phyloP scores from a whole-genome alignment of 257 asterid species.

The Nicotiana paniculata region DNA sequence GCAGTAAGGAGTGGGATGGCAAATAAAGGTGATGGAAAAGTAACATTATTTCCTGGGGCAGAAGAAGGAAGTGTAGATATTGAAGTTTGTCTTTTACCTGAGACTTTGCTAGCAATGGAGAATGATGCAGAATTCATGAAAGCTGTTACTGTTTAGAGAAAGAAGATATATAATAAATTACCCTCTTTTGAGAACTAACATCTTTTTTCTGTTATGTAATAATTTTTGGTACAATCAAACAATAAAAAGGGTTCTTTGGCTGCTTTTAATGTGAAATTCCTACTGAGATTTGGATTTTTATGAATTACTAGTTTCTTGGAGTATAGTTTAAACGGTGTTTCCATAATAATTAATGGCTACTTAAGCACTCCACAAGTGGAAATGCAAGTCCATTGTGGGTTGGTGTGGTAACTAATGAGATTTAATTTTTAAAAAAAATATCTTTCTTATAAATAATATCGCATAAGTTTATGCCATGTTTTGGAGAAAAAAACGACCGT shows the following conservation, averaged over 20 bases:
- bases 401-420: background rate
- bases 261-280: background rate
- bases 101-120: slow-evolving; percentile 25
- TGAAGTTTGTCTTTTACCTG: slow-evolving; percentile 29
- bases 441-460: too few species aligned
- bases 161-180: background rate
- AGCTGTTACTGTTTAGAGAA: background rate
- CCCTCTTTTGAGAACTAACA: background rate
- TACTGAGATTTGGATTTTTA: too few species aligned
- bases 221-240: background rate
- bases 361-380: too few species aligned
- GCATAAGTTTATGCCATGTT: too few species aligned
- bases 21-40: slow-evolving; percentile 31
- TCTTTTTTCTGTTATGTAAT: background rate
- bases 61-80: slow-evolving; percentile 49
- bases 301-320: too few species aligned
- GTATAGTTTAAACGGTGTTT: too few species aligned
- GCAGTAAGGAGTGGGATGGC: slow-evolving; percentile 44
- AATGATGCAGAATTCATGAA: slow-evolving; percentile 40
- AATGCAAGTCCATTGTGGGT: too few species aligned
- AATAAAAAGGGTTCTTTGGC: background rate
- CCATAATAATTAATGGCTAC: too few species aligned
- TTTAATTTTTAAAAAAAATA: too few species aligned
- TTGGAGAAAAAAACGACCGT: background rate
- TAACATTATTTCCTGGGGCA: slow-evolving; percentile 24